Conservation (phyloP, 139 green algal genomes). For the Pycnococcus provasolii region DNA sequence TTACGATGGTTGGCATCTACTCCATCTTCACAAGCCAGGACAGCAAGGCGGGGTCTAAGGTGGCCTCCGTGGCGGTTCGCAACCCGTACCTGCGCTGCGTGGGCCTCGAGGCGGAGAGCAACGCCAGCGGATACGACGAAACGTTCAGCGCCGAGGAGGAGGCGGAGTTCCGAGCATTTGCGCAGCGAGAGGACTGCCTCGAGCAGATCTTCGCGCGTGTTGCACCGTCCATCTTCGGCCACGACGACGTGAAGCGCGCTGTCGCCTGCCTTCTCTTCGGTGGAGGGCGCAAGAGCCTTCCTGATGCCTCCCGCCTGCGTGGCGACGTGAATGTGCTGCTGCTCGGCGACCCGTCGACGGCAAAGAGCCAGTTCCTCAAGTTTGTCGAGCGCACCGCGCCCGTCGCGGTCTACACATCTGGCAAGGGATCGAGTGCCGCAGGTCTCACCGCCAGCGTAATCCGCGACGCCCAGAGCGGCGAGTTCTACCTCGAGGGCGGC, state of each 20-base stretch:
- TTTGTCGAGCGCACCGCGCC: conserved; percentile 48
- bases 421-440: conserved; percentile 87
- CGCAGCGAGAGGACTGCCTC: conserved; percentile 46
- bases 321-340: conserved; percentile 99
- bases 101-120: conserved; percentile 52
- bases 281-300: conserved; percentile 23
- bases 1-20: conserved; percentile 87
- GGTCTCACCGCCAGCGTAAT: conserved; percentile 94
- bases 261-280: conserved; percentile 92
- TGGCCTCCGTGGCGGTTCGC: conserved; percentile 39
- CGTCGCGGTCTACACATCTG: conserved; percentile 88
- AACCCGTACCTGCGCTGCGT: conserved; percentile 92
- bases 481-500: conserved; percentile 96
- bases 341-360: conserved; percentile 88
- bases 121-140: conserved; percentile 22
- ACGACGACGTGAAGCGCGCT: conserved; percentile 87
- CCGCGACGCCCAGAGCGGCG: conserved; percentile 69
- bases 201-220: conserved; percentile 57
- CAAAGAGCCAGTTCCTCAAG: conserved; percentile 67
- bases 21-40: conserved; percentile 59
- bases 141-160: conserved; percentile 45
- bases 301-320: conserved; percentile 49
- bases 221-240: conserved; percentile 91
- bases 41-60: background rate
- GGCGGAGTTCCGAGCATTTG: conserved; percentile 75